Percentiles rank a stretch among this genome's conserved stretches.
Conservation (phyloP, 768 basidiomycete genomes). For the Kwoniella heveanensis region DNA sequence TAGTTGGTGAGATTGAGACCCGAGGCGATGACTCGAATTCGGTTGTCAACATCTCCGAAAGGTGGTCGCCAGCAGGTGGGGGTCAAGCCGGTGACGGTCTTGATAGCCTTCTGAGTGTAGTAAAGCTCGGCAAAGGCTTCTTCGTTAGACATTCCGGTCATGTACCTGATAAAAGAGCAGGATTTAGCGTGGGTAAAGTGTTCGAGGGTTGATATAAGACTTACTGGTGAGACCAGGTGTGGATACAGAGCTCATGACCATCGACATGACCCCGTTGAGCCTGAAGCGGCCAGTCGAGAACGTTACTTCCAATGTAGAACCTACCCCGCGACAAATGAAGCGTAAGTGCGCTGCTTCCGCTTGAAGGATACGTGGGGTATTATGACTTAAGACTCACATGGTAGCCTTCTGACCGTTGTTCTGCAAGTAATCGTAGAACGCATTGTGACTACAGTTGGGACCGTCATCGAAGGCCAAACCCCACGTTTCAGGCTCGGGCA, state of each 20-base stretch:
- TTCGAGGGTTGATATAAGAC: neutral
- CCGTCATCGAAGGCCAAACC: constrained; percentile 58
- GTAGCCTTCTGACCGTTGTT: constrained; percentile 56
- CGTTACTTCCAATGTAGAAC: constrained; percentile 59
- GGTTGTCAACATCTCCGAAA: constrained; percentile 55
- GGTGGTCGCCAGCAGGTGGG: constrained; percentile 50
- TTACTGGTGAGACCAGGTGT: constrained; percentile 52
- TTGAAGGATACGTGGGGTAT: too few species aligned
- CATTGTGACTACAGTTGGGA: constrained; percentile 57
- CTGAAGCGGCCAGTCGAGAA: constrained; percentile 58
- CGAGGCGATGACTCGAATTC: constrained; percentile 50
- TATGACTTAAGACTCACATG: constrained; percentile 39
- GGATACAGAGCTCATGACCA: constrained; percentile 55
- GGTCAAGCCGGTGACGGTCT: constrained; percentile 49
- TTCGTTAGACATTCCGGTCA: constrained; percentile 64
- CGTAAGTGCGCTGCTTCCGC: too few species aligned
- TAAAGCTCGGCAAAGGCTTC: constrained; percentile 54
- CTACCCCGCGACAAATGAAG: constrained; percentile 20
- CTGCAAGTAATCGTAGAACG: constrained; percentile 56
- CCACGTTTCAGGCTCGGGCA: constrained; percentile 55
- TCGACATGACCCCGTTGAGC: constrained; percentile 54
- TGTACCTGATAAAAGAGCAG: constrained; percentile 22
- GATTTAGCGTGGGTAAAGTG: constrained; percentile 10
- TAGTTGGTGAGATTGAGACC: constrained; percentile 47
- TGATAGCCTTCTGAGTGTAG: constrained; percentile 50